Evolutionary conservation across 225 moss, liverwort and hornwort species (phyloP), one percentile per base, ranked within the genome.

Genomic region (Climacium dendroides): DNA sequence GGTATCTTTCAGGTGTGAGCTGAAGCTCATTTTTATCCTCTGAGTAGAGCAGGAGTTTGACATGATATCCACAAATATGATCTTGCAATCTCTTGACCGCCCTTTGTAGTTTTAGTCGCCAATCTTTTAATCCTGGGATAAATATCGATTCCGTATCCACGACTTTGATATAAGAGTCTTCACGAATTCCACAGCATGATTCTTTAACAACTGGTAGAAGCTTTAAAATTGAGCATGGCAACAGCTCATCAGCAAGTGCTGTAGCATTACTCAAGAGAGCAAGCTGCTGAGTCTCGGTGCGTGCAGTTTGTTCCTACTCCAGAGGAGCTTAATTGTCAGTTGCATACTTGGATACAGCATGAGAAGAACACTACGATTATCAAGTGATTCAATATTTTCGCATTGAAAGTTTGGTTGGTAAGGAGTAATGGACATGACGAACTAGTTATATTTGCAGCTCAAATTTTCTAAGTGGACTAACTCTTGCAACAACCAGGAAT

Each of bases 211-310:
- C 50, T 78, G 93, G 93, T 60, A 95, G 83, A 73, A 98, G 89
- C 86, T 93, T 96, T 19, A 87, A 85, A n/a, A 93, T 93, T 69
- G 93, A 94, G 81, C 81, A 80, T 8, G 95, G 96, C 82, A 97
- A 89, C 30, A 98, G 89, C 80, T 96, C 95, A 91, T 95, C 85
- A 66, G 97, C 96, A 77, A 98, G 97, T 74, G 91, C 87, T 55
- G 92, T 90, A 35, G 95, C 98, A 88, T 97, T 97, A 78, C 95
- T 94, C 74, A 98, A 65, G 73, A 98, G 93, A 80, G 94, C 93
- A 78, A 98, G 94, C 43, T 95, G 95, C 65, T 95, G 94, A 86
- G 94, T 83, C 88, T 93, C 89, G 35, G 90, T 90, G 15, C 90
- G 86, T 55, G 95, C 95, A 90, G 80, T 91, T 84, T 93, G 91